Evolutionary conservation across 2,329 filamentous ascomycete genomes (phyloP).

Genomic region (Mariannaea elegans): DNA sequence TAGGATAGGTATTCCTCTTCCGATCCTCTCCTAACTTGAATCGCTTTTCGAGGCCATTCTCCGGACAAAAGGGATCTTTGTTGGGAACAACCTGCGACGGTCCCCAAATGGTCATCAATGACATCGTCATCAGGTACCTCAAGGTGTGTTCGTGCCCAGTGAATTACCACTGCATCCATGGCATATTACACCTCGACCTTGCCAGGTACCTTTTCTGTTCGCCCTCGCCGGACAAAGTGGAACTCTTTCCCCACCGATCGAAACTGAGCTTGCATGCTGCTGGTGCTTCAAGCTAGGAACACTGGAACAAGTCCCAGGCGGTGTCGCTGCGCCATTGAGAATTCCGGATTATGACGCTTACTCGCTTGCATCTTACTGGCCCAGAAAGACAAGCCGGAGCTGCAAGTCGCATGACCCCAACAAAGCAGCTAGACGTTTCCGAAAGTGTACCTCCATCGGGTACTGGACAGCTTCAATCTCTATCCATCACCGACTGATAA

Average conservation of each 20-base stretch:
- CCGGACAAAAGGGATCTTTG: slow-evolving; percentile 6
- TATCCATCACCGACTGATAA: not conserved
- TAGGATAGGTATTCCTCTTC: not conserved
- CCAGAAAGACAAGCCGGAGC: not conserved
- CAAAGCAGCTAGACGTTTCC: slow-evolving; percentile 20
- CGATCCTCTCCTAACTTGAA: not conserved
- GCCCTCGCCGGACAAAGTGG: slow-evolving; percentile 15
- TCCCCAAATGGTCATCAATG: slow-evolving; percentile 10
- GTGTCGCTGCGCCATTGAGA: slow-evolving; percentile 34
- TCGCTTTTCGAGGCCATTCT: slow-evolving; percentile 4
- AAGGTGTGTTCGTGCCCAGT: not conserved
- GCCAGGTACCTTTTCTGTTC: not conserved
- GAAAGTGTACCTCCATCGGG: slow-evolving; percentile 10
- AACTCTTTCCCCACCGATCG: slow-evolving; percentile 36
- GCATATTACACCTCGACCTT: slow-evolving; percentile 12
- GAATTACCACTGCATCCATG: slow-evolving; percentile 2
- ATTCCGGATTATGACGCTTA: slow-evolving; percentile 41
- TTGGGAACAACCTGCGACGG: slow-evolving; percentile 7
- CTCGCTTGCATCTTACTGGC: slow-evolving; percentile 40
- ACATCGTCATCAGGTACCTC: slow-evolving; percentile 9
- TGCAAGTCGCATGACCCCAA: slow-evolving; percentile 4
- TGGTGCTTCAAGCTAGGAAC: slow-evolving; percentile 23
- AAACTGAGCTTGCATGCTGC: slow-evolving; percentile 21
- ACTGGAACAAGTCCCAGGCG: slow-evolving; percentile 25
- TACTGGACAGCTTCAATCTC: not conserved